Conservation (phyloP, 129 eudicot genomes). For the Silybum marianum region DNA sequence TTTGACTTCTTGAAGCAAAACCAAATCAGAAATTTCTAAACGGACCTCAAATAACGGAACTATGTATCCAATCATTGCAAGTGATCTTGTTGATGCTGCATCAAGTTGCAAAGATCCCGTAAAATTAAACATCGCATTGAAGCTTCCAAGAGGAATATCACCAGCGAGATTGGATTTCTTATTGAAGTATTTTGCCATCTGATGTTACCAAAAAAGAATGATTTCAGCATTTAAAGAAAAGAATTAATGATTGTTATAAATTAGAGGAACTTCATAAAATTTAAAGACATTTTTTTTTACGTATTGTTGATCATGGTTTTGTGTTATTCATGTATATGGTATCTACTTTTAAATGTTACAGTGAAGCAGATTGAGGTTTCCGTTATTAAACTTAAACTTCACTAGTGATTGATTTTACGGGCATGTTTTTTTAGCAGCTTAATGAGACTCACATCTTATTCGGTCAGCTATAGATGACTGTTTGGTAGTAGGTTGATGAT, state of each 20-base stretch:
- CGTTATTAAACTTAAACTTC: no score
- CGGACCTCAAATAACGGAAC: slow-evolving; percentile 63
- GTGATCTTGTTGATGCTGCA: slow-evolving; percentile 87
- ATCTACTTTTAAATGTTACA: background rate
- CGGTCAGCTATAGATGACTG: no score
- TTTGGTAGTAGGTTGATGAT: no score
- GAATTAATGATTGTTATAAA: no score
- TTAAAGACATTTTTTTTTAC: background rate
- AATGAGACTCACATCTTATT: no score
- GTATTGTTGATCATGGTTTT: background rate
- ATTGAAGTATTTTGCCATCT: slow-evolving; percentile 90
- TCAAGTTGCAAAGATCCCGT: slow-evolving; percentile 87
- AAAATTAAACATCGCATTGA: slow-evolving; percentile 93
- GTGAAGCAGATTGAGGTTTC: background rate
- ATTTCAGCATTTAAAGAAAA: slow-evolving; percentile 17
- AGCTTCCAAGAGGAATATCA: slow-evolving; percentile 85
- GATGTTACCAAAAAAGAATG: slow-evolving; percentile 24
- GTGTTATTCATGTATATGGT: background rate
- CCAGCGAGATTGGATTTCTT: slow-evolving; percentile 64
- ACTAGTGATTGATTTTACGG: background rate
- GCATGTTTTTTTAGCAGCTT: background rate
- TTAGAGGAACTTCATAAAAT: background rate
- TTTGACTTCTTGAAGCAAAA: slow-evolving; percentile 71
- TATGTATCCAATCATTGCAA: slow-evolving; percentile 85
- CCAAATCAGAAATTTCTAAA: slow-evolving; percentile 54